Conservation (phyloP, 2,329 filamentous ascomycete species). For the Colletotrichum karsti region DNA sequence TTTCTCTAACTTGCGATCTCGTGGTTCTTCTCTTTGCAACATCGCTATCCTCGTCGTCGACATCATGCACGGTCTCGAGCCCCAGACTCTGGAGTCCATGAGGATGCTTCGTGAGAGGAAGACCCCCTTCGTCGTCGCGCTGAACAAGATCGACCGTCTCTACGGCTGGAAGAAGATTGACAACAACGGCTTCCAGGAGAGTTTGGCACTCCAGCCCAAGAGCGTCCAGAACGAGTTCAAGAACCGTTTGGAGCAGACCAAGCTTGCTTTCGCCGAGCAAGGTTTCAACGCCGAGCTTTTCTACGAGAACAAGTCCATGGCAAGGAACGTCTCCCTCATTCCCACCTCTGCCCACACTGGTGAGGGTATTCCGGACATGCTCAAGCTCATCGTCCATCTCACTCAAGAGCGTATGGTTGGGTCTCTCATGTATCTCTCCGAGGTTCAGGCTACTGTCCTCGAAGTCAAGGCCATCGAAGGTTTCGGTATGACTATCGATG, state of each 20-base stretch:
- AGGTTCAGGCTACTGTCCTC: constrained; percentile 96
- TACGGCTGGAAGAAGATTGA: constrained; percentile 99
- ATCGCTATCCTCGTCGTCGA: constrained; percentile 99
- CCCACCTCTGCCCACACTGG: constrained; percentile 98
- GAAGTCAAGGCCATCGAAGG: constrained; percentile 99
- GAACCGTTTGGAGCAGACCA: constrained; percentile 89
- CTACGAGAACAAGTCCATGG: constrained; percentile 98
- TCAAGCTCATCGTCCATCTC: constrained; percentile 91
- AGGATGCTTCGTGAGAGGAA: constrained; percentile 89
- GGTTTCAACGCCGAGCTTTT: constrained; percentile 98
- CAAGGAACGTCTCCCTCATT: constrained; percentile 91
- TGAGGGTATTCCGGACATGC: constrained; percentile 98
- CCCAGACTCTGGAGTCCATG: constrained; percentile 98
- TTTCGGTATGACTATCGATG: constrained; percentile 98
- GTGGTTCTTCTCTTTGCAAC: constrained; percentile 98
- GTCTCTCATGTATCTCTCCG: constrained; percentile 96
- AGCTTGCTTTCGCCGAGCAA: constrained; percentile 93
- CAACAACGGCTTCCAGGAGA: constrained; percentile 98
- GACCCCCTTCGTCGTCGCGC: constrained; percentile 96
- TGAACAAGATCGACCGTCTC: constrained; percentile 99
- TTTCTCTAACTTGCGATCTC: constrained; percentile 96
- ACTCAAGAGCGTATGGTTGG: constrained; percentile 98
- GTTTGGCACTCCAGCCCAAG: constrained; percentile 88
- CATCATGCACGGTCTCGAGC: constrained; percentile 99
- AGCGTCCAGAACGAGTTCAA: constrained; percentile 94